phyloP scores from a whole-genome alignment of 139 green algal species.

The Monoraphidium neglectum region DNA sequence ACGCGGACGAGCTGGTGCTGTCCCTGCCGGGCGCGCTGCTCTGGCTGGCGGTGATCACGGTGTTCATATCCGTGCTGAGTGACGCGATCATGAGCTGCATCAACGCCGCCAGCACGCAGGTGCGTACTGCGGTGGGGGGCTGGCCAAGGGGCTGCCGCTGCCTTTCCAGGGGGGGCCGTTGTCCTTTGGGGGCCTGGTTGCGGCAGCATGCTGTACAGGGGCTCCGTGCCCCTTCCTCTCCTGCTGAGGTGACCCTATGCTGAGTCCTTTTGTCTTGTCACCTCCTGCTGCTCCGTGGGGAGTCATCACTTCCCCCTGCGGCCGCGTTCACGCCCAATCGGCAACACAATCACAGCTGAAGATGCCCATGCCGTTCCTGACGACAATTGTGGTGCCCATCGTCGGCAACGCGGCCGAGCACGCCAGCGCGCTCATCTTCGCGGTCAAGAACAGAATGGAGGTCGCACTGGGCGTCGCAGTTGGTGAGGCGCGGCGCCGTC shows the following conservation, averaged over 20 bases:
- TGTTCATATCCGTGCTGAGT: constrained; percentile 75
- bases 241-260: no score
- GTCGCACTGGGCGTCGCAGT: constrained; percentile 86
- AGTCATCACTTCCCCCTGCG: no score
- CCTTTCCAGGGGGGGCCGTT: no score
- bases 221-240: no score
- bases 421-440: constrained; percentile 90
- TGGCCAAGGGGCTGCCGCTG: no score
- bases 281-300: no score
- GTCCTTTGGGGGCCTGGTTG: no score
- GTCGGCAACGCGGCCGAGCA: constrained; percentile 94
- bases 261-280: no score
- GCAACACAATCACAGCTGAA: constrained; percentile 26
- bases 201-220: no score
- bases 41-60: constrained; percentile 74
- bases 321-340: no score
- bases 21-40: constrained; percentile 53
- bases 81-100: constrained; percentile 73
- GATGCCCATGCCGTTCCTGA: constrained; percentile 84
- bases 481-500: constrained; percentile 37
- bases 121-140: no score
- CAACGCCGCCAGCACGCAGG: constrained; percentile 14
- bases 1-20: constrained; percentile 48
- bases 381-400: constrained; percentile 85
- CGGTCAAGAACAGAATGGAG: constrained; percentile 89